phyloP scores from a whole-genome alignment of 2,329 filamentous ascomycete genomes.

The Fusarium devonianum region DNA sequence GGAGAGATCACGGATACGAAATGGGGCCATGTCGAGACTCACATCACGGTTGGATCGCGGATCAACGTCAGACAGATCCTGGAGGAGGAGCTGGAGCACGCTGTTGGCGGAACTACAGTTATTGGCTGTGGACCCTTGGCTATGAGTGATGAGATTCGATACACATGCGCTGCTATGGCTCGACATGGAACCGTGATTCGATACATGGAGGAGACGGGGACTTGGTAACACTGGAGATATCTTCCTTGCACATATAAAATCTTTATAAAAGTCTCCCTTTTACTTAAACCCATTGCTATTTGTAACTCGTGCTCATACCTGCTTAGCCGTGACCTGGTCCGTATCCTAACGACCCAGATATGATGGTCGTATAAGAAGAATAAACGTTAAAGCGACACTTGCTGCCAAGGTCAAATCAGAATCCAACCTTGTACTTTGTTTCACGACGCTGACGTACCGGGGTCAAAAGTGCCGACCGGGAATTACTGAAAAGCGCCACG shows the following conservation, averaged over 20 bases:
- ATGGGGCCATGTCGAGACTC: constrained; percentile 42
- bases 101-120: constrained; percentile 39
- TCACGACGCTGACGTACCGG: no score
- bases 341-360: no score
- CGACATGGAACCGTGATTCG: constrained; percentile 36
- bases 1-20: constrained; percentile 2
- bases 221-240: constrained; percentile 17
- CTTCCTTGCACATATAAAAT: neutral
- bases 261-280: neutral
- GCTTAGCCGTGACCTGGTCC: neutral
- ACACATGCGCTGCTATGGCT: constrained; percentile 36
- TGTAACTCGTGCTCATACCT: neutral
- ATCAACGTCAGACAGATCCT: constrained; percentile 40
- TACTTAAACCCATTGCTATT: neutral
- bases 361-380: no score
- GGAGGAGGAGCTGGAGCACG: constrained; percentile 32
- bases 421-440: no score
- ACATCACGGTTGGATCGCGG: constrained; percentile 41
- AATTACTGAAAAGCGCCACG: no score
- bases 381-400: no score
- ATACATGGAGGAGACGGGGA: constrained; percentile 37
- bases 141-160: constrained; percentile 44
- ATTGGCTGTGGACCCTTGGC: constrained; percentile 41
- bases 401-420: no score
- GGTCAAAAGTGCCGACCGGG: no score